Evolutionary conservation across 805 yeast genomes (phyloP), one percentile per base, ranked within the genome.

Genomic region (Zygotorulaspora danielsina): DNA sequence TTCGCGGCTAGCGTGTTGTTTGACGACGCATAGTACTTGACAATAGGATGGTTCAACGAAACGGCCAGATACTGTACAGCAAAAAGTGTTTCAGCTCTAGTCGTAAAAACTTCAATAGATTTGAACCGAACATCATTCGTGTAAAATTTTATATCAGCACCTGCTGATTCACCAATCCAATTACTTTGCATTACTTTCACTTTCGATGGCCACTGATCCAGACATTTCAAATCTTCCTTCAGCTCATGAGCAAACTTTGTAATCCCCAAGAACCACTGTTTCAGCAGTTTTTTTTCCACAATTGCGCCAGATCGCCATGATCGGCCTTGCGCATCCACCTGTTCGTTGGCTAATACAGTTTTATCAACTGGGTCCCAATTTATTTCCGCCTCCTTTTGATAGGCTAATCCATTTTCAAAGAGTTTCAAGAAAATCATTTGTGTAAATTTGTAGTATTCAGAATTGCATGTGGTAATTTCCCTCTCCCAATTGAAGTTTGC

Each of bases 281-380:
- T 84, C 32, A 93, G 67, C 37, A 76, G 64, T 45, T 71, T 73
- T 62, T 86, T 87, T 60, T 93, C 97, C 0, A 90, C 98, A 11
- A 80, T 44, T 0, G 97, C 98, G 4, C 98, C 98, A 2, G 96
- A 87, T 61, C 98, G 75, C 98, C 98, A 93, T 0, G 97, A 87
- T 39, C 79, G 70, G 1, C 98, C 98, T 32, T 85, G 75, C 2
- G 81, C 61, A 60, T 93, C 98, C 2, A 93, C 97, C 62, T 93
- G 98, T 63, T 93, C 98, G 58, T 84, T 93, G 2, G 98, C 98
- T 44, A 93, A 69, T 1, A 93, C 98, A 0, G 98, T 93, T 48
- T 82, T 76, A 54, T 93, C 98, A 0, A 93, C 76, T 0, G 98
- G 98, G 63, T 93, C 98, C 98, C 98, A 93, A 57, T 93, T 93